phyloP scores from a whole-genome alignment of 2,329 filamentous ascomycete genomes.

The Septoria petroselini region DNA sequence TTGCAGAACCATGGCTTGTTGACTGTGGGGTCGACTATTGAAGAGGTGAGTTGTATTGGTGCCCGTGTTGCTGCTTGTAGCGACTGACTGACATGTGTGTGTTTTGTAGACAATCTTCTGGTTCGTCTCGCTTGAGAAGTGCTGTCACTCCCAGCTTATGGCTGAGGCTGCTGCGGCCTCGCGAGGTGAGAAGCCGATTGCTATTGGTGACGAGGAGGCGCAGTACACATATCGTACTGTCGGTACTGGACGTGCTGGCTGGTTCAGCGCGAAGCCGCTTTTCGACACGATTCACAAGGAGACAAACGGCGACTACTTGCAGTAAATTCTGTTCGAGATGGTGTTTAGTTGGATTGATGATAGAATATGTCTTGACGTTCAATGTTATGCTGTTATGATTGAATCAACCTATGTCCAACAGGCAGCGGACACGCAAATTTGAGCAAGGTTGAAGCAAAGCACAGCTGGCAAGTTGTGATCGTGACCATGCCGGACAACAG shows the following conservation, averaged over 20 bases:
- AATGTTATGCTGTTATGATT: no score
- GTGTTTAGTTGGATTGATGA: no score
- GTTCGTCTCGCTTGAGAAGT: slow-evolving; percentile 44
- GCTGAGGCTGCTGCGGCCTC: slow-evolving; percentile 61
- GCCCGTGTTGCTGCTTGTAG: no score
- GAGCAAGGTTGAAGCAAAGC: slow-evolving; percentile 20
- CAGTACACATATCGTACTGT: slow-evolving; percentile 64
- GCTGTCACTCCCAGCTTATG: slow-evolving; percentile 45
- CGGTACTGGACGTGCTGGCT: slow-evolving; percentile 60
- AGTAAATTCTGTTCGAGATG: slow-evolving; percentile 25
- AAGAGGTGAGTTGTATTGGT: slow-evolving; percentile 36
- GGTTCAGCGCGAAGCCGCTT: slow-evolving; percentile 67
- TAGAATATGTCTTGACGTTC: no score
- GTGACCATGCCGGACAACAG: slow-evolving; percentile 12
- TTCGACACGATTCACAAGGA: slow-evolving; percentile 68
- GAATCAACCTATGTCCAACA: no score
- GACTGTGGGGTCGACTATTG: slow-evolving; percentile 43
- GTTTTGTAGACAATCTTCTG: slow-evolving; percentile 33
- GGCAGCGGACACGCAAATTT: slow-evolving; percentile 15
- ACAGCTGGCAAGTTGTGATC: slow-evolving; percentile 22
- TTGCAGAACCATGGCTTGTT: slow-evolving; percentile 48
- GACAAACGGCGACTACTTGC: slow-evolving; percentile 55
- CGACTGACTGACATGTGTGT: not conserved
- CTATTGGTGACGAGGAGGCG: slow-evolving; percentile 67
- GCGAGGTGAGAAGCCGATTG: slow-evolving; percentile 61